Conservation (phyloP, 805 yeast genomes). For the Tanozyma kutaoensis region DNA sequence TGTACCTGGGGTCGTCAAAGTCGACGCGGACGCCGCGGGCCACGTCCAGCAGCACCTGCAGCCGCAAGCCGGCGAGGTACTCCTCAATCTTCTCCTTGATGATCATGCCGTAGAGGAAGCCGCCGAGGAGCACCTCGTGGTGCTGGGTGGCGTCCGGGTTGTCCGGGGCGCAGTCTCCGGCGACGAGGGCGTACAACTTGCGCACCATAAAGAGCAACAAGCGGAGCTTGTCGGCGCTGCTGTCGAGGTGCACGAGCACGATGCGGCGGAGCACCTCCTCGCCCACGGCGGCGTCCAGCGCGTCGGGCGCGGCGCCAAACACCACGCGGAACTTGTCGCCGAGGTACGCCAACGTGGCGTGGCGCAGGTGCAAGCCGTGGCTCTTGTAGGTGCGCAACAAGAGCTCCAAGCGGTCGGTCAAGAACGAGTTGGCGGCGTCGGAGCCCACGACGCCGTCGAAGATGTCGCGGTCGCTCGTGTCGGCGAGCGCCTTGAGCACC, state of each 20-base stretch:
- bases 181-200: constrained; percentile 86
- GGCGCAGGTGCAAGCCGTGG: constrained; percentile 63
- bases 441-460: constrained; percentile 93
- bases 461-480: constrained; percentile 87
- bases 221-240: constrained; percentile 69
- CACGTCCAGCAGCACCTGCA: constrained; percentile 69
- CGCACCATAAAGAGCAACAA: constrained; percentile 89
- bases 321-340: constrained; percentile 96
- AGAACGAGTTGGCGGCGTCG: constrained; percentile 76
- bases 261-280: constrained; percentile 68
- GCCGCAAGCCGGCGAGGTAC: constrained; percentile 58
- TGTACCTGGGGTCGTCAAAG: constrained; percentile 73
- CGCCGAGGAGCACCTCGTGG: constrained; percentile 92
- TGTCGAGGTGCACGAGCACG: constrained; percentile 76
- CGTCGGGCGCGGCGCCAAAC: constrained; percentile 78
- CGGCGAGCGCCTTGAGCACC: constrained; percentile 81
- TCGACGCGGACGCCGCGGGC: constrained; percentile 71
- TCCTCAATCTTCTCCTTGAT: constrained; percentile 94
- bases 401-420: constrained; percentile 95
- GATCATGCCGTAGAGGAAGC: constrained; percentile 93
- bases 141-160: constrained; percentile 99
- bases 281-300: constrained; percentile 85
- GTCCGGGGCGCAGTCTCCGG: constrained; percentile 94
- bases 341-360: constrained; percentile 84
- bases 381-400: constrained; percentile 78